A percentile compares a stretch with the other conserved stretches of the same genome.
These are phyloP conservation scores for Diplodia sapinea DNA, from an alignment of 2,329 filamentous ascomycete genomes.

Conservation along the genomic window DNA sequence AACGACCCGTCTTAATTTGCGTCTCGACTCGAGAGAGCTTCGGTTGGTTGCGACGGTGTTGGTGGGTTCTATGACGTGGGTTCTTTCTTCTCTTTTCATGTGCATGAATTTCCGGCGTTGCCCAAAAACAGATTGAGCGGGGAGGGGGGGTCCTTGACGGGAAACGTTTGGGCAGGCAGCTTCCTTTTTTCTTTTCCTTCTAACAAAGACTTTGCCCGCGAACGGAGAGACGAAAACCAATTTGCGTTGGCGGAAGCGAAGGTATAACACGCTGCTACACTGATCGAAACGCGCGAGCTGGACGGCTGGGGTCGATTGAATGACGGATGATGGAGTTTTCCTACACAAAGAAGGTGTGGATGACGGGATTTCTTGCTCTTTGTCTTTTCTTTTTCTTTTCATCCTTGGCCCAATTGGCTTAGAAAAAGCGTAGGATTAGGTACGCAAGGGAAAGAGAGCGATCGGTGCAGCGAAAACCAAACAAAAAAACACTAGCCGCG, in stretches of 20 bases:
- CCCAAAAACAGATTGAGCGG: slow-evolving; percentile 30
- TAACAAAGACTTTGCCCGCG: not conserved
- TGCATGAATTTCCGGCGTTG: slow-evolving; percentile 26
- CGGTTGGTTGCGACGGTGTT: slow-evolving; percentile 19
- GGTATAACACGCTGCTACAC: not conserved
- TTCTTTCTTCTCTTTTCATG: slow-evolving; percentile 6
- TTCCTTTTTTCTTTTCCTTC: not conserved
- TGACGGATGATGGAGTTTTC: not conserved
- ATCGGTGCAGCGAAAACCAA: not conserved
- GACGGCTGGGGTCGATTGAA: not conserved
- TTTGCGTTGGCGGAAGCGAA: slow-evolving; percentile 7
- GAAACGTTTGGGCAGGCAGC: slow-evolving; percentile 7
- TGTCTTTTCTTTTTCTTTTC: not conserved
- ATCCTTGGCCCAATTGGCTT: not conserved
- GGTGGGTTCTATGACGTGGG: slow-evolving; percentile 8
- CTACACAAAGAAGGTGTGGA: not conserved
- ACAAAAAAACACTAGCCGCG: not conserved
- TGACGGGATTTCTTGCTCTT: not conserved
- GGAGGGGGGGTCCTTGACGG: not conserved
- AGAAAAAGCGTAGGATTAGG: not conserved
- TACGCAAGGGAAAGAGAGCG: not conserved
- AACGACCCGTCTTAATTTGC: slow-evolving; percentile 27
- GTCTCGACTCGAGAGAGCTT: not conserved
- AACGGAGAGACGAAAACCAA: not conserved
- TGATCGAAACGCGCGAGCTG: not conserved